These are phyloP conservation scores for Calocera cornea DNA, from an alignment of 768 basidiomycete species.

Conservation along the genomic window DNA sequence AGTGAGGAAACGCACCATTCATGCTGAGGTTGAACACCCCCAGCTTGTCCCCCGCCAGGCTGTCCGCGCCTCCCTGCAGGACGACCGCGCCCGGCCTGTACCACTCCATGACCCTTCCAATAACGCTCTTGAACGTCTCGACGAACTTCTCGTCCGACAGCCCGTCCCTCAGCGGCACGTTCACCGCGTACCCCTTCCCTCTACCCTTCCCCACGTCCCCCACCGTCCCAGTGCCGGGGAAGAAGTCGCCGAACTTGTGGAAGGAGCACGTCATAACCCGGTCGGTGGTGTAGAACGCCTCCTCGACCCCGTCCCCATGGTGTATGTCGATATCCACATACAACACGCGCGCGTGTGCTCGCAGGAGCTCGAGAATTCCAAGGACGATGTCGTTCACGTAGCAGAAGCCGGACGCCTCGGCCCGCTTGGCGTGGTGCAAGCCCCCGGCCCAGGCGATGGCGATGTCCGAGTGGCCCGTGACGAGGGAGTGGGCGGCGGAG, in stretches of 20 bases:
- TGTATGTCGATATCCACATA: slow-evolving; percentile 99
- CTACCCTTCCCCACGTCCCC: slow-evolving; percentile 72
- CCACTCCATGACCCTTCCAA: slow-evolving; percentile 73
- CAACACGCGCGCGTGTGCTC: slow-evolving; percentile 65
- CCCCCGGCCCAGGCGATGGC: slow-evolving; percentile 98
- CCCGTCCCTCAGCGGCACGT: slow-evolving; percentile 89
- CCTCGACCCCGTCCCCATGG: slow-evolving; percentile 97
- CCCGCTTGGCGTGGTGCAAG: slow-evolving; percentile 97
- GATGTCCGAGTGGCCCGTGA: slow-evolving; percentile 64
- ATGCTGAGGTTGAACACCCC: slow-evolving; percentile 94
- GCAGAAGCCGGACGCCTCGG: slow-evolving; percentile 96
- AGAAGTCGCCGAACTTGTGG: slow-evolving; percentile 94
- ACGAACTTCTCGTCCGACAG: slow-evolving; percentile 75
- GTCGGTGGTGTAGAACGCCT: slow-evolving; percentile 95
- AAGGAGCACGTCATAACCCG: slow-evolving; percentile 95
- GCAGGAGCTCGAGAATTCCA: slow-evolving; percentile 82
- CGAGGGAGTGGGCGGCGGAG: slow-evolving; percentile 62
- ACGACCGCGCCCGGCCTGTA: slow-evolving; percentile 78
- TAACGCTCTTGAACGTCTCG: slow-evolving; percentile 38
- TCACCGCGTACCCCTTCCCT: slow-evolving; percentile 79
- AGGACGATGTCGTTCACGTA: slow-evolving; percentile 98
- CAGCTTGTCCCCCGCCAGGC: slow-evolving; percentile 85
- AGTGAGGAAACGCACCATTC: slow-evolving; percentile 32
- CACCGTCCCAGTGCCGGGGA: slow-evolving; percentile 78
- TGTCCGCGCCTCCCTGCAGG: slow-evolving; percentile 93